Evolutionary conservation across 2,329 filamentous ascomycete species (phyloP).

Genomic region (Colletotrichum australisinense): DNA sequence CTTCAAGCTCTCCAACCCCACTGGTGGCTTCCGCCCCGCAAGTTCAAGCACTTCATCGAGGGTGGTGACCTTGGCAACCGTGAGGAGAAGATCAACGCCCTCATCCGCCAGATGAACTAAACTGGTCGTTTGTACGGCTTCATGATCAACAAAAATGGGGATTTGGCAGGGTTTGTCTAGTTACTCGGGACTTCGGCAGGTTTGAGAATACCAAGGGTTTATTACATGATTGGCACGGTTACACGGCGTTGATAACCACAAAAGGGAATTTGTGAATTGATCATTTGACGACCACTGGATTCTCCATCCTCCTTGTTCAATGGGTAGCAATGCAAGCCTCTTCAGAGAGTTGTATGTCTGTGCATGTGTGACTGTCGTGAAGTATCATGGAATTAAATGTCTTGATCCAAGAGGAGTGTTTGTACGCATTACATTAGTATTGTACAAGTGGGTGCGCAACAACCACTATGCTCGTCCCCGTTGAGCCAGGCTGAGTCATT

Average conservation of each 20-base stretch:
- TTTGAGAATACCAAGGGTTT: constrained; percentile 38
- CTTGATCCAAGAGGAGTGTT: not conserved
- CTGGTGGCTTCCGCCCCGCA: constrained; percentile 93
- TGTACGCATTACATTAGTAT: not conserved
- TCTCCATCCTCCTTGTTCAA: constrained; percentile 27
- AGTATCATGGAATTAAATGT: not conserved
- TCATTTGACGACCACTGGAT: constrained; percentile 38
- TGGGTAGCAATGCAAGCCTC: constrained; percentile 36
- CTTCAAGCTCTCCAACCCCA: constrained; percentile 99
- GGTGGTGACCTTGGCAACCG: constrained; percentile 99
- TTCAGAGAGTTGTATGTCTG: constrained; percentile 13
- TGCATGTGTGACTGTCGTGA: constrained; percentile 1
- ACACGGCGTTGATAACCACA: constrained; percentile 49
- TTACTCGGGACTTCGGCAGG: constrained; percentile 40
- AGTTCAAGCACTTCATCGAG: constrained; percentile 99
- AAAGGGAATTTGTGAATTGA: constrained; percentile 45
- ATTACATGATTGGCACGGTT: constrained; percentile 42
- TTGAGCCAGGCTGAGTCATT: not conserved
- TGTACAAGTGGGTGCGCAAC: not conserved
- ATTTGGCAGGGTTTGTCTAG: constrained; percentile 40
- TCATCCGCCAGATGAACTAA: constrained; percentile 99
- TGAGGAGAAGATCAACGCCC: constrained; percentile 96
- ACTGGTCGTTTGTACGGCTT: constrained; percentile 4
- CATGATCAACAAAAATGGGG: constrained; percentile 40
- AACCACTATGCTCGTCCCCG: no score